These are phyloP conservation scores for Blastomyces gilchristii DNA, from an alignment of 2,329 filamentous ascomycete genomes.

Conservation along the genomic window DNA sequence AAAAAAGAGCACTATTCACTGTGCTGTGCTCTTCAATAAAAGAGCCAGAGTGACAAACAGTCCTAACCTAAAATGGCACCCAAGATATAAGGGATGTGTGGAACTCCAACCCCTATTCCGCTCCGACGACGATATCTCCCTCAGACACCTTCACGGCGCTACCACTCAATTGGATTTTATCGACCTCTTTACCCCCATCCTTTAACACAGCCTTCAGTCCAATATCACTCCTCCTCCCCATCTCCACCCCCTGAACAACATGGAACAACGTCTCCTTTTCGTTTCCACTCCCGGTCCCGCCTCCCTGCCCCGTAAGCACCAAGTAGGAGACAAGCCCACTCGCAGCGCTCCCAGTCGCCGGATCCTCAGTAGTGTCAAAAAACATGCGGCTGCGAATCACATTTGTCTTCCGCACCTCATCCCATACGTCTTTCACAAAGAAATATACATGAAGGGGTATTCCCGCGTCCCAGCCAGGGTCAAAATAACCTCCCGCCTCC, in stretches of 20 bases:
- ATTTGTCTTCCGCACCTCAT: slow-evolving; percentile 18
- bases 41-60: neutral
- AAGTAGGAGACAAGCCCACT: slow-evolving; percentile 38
- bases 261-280: slow-evolving; percentile 37
- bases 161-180: slow-evolving; percentile 14
- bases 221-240: slow-evolving; percentile 35
- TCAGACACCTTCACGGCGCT: slow-evolving; percentile 17
- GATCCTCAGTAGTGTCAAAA: slow-evolving; percentile 33
- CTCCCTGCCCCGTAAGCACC: slow-evolving; percentile 29
- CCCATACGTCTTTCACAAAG: slow-evolving; percentile 19
- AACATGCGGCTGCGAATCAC: slow-evolving; percentile 26
- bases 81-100: neutral
- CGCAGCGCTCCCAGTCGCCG: slow-evolving; percentile 43
- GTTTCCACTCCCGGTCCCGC: slow-evolving; percentile 37
- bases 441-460: slow-evolving; percentile 22
- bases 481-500: slow-evolving; percentile 16
- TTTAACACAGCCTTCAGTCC: slow-evolving; percentile 36
- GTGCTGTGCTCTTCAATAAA: neutral
- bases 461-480: slow-evolving; percentile 21
- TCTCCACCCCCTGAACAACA: slow-evolving; percentile 32
- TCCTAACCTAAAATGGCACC: neutral
- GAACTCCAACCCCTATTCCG: neutral
- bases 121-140: slow-evolving; percentile 11
- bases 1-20: neutral
- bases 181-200: slow-evolving; percentile 17